phyloP scores from a whole-genome alignment of 768 basidiomycete genomes.

The Boletellus ananas region DNA sequence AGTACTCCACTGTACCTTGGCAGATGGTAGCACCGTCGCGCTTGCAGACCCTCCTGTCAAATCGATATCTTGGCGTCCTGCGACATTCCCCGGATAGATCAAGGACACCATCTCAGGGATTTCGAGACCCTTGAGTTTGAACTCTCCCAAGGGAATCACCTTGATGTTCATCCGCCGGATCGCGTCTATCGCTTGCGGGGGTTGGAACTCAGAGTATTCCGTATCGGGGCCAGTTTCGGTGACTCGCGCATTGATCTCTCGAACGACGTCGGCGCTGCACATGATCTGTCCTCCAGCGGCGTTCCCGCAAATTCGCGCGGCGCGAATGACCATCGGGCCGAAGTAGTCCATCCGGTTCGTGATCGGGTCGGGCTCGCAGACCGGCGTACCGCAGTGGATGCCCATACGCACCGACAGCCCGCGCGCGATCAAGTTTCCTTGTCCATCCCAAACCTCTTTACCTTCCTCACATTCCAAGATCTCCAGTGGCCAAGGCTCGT shows the following conservation, averaged over 20 bases:
- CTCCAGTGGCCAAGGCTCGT: constrained; percentile 88
- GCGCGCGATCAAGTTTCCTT: constrained; percentile 69
- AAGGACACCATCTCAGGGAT: constrained; percentile 83
- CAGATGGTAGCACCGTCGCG: constrained; percentile 6
- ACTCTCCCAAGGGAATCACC: constrained; percentile 78
- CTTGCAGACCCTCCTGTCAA: constrained; percentile 23
- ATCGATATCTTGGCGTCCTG: constrained; percentile 63
- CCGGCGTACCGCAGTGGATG: constrained; percentile 86
- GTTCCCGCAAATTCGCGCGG: constrained; percentile 76
- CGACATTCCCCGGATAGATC: constrained; percentile 73
- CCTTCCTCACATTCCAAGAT: constrained; percentile 93
- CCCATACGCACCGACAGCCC: constrained; percentile 97
- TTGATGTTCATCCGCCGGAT: constrained; percentile 68
- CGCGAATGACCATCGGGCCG: constrained; percentile 92
- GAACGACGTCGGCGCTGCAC: constrained; percentile 82
- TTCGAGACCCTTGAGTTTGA: constrained; percentile 93
- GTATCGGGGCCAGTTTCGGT: constrained; percentile 53
- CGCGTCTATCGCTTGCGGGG: constrained; percentile 63
- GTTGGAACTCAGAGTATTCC: constrained; percentile 56
- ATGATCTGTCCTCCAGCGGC: constrained; percentile 94
- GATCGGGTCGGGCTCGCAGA: constrained; percentile 88
- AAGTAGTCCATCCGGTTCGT: constrained; percentile 98
- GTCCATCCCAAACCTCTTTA: constrained; percentile 63
- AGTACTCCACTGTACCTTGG: constrained; percentile 63
- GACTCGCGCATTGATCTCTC: constrained; percentile 68